Percentiles rank a stretch among this genome's conserved stretches.
phyloP scores from a whole-genome alignment of 2,329 filamentous ascomycete species.

The Pezicula carpinea region DNA sequence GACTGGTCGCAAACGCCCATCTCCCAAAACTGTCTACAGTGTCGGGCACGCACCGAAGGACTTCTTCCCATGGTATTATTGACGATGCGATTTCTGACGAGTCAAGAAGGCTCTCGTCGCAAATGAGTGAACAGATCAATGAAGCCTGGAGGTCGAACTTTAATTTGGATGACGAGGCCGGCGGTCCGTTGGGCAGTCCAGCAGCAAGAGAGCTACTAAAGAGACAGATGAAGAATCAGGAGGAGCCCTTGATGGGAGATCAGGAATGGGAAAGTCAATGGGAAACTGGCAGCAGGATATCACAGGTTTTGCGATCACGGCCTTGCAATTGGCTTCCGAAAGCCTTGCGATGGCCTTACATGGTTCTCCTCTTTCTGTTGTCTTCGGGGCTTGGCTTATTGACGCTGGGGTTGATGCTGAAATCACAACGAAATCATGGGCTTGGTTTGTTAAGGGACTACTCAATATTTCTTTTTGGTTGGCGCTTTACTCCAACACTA shows the following conservation, averaged over 20 bases:
- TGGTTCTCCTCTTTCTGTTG: constrained; percentile 5
- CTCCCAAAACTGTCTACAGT: not conserved
- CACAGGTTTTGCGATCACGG: not conserved
- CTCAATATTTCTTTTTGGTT: constrained; percentile 10
- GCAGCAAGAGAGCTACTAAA: not conserved
- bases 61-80: not conserved
- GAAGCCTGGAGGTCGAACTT: not conserved
- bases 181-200: not conserved
- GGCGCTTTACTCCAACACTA: constrained; percentile 13
- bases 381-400: constrained; percentile 8
- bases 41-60: not conserved
- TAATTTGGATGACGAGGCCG: not conserved
- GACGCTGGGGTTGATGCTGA: constrained; percentile 4
- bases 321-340: constrained; percentile 9
- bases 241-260: not conserved
- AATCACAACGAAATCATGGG: constrained; percentile 7
- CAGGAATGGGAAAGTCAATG: too few species aligned
- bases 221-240: not conserved
- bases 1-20: not conserved
- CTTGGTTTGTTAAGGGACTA: constrained; percentile 4
- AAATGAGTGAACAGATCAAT: not conserved
- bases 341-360: constrained; percentile 6
- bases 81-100: not conserved
- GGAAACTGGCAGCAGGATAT: not conserved
- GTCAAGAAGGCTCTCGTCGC: not conserved